These are phyloP conservation scores for Rhodotorula sp. DNA, from an alignment of 1,284 basidiomycete genomes.

Conservation along the genomic window DNA sequence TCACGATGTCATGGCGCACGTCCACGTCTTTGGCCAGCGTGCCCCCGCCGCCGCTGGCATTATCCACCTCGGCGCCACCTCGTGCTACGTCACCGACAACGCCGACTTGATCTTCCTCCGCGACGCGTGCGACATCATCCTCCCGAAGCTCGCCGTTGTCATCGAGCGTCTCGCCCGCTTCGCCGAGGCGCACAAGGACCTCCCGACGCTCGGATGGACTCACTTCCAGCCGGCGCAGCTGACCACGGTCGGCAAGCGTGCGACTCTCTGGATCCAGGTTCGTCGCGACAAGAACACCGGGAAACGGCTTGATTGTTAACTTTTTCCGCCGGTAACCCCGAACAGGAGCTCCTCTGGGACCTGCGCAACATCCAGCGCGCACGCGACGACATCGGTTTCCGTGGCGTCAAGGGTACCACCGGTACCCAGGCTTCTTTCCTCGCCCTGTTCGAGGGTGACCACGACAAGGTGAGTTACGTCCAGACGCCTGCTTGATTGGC, in stretches of 20 bases:
- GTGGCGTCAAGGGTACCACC: constrained; percentile 98
- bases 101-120: constrained; percentile 97
- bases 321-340: neutral
- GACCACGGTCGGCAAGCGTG: constrained; percentile 98
- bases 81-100: constrained; percentile 98
- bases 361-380: constrained; percentile 88
- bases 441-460: constrained; percentile 89
- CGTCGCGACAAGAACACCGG: constrained; percentile 28
- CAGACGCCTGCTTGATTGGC: too few relatives aligned
- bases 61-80: constrained; percentile 95
- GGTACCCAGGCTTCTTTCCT: constrained; percentile 97
- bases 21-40: constrained; percentile 88
- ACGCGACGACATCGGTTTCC: constrained; percentile 90
- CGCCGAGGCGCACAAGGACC: constrained; percentile 56
- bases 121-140: constrained; percentile 76
- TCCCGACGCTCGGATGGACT: constrained; percentile 78
- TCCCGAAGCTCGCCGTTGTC: constrained; percentile 81
- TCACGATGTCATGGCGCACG: constrained; percentile 99
- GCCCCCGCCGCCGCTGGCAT: constrained; percentile 95
- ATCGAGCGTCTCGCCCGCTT: constrained; percentile 84
- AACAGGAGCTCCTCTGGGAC: constrained; percentile 91
- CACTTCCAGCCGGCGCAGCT: constrained; percentile 99
- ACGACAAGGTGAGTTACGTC: constrained; percentile 65
- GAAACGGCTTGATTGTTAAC: neutral
- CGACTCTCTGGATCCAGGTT: constrained; percentile 93